Conservation (phyloP, 2,329 filamentous ascomycete species). For the Chrysoporthe cubensis region DNA sequence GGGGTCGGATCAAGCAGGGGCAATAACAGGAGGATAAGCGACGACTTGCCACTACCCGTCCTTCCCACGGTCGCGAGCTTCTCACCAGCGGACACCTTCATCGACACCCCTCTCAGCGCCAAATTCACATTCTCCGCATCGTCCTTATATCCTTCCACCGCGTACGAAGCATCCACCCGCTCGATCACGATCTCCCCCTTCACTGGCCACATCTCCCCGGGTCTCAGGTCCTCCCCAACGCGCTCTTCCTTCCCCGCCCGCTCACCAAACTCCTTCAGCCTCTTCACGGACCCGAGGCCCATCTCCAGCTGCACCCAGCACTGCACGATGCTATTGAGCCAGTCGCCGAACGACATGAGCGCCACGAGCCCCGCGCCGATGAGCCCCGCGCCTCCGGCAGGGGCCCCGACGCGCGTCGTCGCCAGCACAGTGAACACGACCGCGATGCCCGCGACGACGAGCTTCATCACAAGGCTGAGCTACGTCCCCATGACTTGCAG, state of each 20-base stretch:
- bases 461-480: slow-evolving; percentile 39
- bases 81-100: slow-evolving; percentile 39
- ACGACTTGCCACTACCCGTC: slow-evolving; percentile 50
- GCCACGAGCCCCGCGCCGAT: slow-evolving; percentile 37
- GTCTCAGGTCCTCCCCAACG: slow-evolving; percentile 36
- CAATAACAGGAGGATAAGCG: slow-evolving; percentile 45
- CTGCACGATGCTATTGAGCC: slow-evolving; percentile 35
- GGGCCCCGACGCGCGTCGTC: slow-evolving; percentile 30
- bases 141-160: slow-evolving; percentile 19
- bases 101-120: slow-evolving; percentile 36
- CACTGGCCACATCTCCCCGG: slow-evolving; percentile 34
- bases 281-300: slow-evolving; percentile 44
- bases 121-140: slow-evolving; percentile 17
- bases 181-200: slow-evolving; percentile 33
- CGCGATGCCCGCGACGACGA: slow-evolving; percentile 38
- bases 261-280: slow-evolving; percentile 38
- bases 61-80: slow-evolving; percentile 50
- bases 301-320: slow-evolving; percentile 39
- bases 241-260: slow-evolving; percentile 33
- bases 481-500: slow-evolving; percentile 44
- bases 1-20: slow-evolving; percentile 46
- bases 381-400: slow-evolving; percentile 22
- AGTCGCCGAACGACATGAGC: slow-evolving; percentile 37
- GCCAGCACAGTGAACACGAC: slow-evolving; percentile 35
- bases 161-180: slow-evolving; percentile 36